Evolutionary conservation across 257 asterid species (phyloP), one percentile per base, ranked within the genome.

Genomic region (Plectranthus barbatus): DNA sequence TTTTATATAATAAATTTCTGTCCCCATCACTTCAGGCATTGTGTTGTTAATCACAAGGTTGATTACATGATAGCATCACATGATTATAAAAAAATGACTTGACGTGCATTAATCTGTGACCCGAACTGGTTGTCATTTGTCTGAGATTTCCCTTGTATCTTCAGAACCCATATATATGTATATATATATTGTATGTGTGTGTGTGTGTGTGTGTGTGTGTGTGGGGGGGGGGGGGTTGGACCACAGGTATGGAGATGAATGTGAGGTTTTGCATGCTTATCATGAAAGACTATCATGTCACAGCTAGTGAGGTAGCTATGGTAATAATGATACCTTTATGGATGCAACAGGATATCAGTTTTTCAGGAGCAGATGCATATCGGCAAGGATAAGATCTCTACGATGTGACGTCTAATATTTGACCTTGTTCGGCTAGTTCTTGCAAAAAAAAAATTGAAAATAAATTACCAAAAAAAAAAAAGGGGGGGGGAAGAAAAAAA

Each of bases 331-430:
- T 11, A 5, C 29, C 51, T 62, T 70, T 77, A 51, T 76, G 78
- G 79, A 63, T 76, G 84, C 31, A 76, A 69, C 93, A 86, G 93
- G 95, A 84, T 77, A 74, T 77, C 74, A 75, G 77, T 73, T 84
- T 83, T 78, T 75, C 94, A 63, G 84, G 90, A 69, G 92, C 71
- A 67, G 80, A 73, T 78, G 80, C 77, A 69, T 79, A 82, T 84
- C 94, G 75, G 57, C 85, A 79, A 76, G 90, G 91, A 84, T 83
- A 81, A 90, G 86, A 83, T 80, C 70, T 72, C 60, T 67, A 36
- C 34, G 91, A 83, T 67, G 87, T 86, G 95, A 86, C 94, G 58
- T 72, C 57, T 73, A 40, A 23, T 61, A 56, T 69, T 76, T 80
- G 77, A 73, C 81, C 76, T 61, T 56, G 54, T 60, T 67, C 69